A percentile compares a stretch with the other conserved stretches of the same genome.
Conservation (phyloP, 1,139 yeast species). For the Pichia sp. region DNA sequence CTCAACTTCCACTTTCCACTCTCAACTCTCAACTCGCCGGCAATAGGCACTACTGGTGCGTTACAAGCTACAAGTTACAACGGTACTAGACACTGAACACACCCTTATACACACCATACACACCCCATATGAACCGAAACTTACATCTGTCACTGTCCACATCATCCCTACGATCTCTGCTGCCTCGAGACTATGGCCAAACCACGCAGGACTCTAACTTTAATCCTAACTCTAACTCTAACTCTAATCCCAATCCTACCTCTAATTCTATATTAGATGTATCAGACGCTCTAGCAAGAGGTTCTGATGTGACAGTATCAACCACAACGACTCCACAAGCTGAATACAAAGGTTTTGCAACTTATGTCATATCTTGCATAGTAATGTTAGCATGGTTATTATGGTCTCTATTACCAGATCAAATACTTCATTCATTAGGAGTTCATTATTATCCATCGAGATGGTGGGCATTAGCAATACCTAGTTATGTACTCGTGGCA, state of each 20-base stretch:
- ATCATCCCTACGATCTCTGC: background rate
- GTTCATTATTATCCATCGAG: slow-evolving; percentile 79
- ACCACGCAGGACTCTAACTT: background rate
- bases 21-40: too few relatives aligned
- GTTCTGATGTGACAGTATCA: slow-evolving; percentile 71
- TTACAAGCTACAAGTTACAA: too few relatives aligned
- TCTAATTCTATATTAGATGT: slow-evolving; percentile 8
- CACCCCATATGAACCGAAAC: too few relatives aligned
- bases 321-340: slow-evolving; percentile 58
- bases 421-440: slow-evolving; percentile 40
- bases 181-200: too few relatives aligned
- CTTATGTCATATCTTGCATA: slow-evolving; percentile 55
- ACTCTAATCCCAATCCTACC: background rate
- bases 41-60: too few relatives aligned
- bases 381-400: slow-evolving; percentile 46
- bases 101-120: too few relatives aligned
- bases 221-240: background rate
- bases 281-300: slow-evolving; percentile 58
- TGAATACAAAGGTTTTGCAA: slow-evolving; percentile 76
- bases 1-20: too few relatives aligned
- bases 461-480: slow-evolving; percentile 82
- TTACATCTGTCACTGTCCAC: background rate
- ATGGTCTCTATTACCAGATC: slow-evolving; percentile 68
- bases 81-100: too few relatives aligned
- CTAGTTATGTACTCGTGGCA: slow-evolving; percentile 58